Evolutionary conservation across 345 rosid species (phyloP), one percentile per base, ranked within the genome.

Genomic region (Toxicodendron radicans): DNA sequence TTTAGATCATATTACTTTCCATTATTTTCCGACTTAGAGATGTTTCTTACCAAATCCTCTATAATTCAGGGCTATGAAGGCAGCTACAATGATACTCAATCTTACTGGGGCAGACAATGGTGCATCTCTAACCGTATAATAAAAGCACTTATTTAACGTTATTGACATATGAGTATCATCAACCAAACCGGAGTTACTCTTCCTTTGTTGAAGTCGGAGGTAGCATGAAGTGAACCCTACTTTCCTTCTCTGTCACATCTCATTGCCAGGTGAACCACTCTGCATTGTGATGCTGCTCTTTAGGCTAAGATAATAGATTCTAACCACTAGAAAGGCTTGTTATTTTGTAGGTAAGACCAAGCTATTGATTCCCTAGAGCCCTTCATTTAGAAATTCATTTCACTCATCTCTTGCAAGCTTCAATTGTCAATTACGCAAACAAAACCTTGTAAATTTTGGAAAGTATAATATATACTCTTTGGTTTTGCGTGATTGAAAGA

Each of bases 31-130:
- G 52, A 52, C 16, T 4, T 20, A 58, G 27, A 68, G 38, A 17
- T 52, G 21, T 59, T 61, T 73, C 24, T 73, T 43, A 59, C 21
- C 57, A 12, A 9, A 33, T 13, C 4, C 14, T 51, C 59, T 16
- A 10, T 61, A 11, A 16, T n/a, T 72, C 82, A 95, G 99, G 99
- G 95, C 95, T 68, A 64, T 71, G 79, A 95, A 91, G 87, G 99
- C 99, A 71, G 94, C 97, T 14, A 86, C 91, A 3, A 81, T 88
- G 92, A 91, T 95, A 71, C 83, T 92, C 65, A 95, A 92, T 84
- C 91, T 95, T 68, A 83, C 95, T 2, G 90, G 82, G 2, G 94
- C 97, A 20, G 99, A 95, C 80, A 95, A 92, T 76, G 99, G 98
- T 20, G 87, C 94, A 24, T 92, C 98, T 46, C 95, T 95, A n/a